Evolutionary conservation across 1,139 yeast genomes (phyloP), one percentile per base, ranked within the genome.

Genomic region (Zygosaccharomyces sapae): DNA sequence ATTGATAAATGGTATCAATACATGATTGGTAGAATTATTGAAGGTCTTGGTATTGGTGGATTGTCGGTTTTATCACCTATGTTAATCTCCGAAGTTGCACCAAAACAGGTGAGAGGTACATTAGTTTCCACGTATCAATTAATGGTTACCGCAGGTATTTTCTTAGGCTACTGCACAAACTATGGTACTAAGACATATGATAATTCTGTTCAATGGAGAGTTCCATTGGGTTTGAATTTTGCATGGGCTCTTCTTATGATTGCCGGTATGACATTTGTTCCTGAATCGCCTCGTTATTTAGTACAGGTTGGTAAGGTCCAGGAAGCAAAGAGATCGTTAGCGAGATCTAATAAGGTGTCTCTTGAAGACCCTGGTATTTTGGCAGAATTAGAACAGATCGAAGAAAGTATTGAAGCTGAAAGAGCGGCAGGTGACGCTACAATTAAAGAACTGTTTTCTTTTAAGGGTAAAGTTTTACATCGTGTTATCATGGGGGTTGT

Each of bases 241-340:
- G 62, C 66, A 44, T 72, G 73, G 72, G 72, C 73, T 29, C 41
- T 63, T 37, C 50, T 71, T 41, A 62, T 72, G 55, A 54, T 70
- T 39, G 52, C 62, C 38, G 89, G 85, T 63, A 78, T 83, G 79
- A 55, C 73, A 44, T 70, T 80, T 59, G 76, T 82, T 67, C 92
- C 92, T 48, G 94, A 85, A 67, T 79, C 89, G 38, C 88, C 92
- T 56, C 77, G 92, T 70, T 85, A 70, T 70, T 74, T 75, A 65
- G 75, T 82, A 53, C 75, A 78, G 50, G 70, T 66, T 45, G 77
- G 72, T 51, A 69, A 70, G 48, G 67, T 78, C 46, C 83, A 73
- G 13, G 76, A 75, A 47, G 90, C 90, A 31, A 74, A 74, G 67
- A 63, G 67, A 52, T 71, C 86, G 45, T 67, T 84, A 61, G 79